These are phyloP conservation scores for Candida boleticola DNA, from an alignment of 805 yeast genomes.

Conservation along the genomic window DNA sequence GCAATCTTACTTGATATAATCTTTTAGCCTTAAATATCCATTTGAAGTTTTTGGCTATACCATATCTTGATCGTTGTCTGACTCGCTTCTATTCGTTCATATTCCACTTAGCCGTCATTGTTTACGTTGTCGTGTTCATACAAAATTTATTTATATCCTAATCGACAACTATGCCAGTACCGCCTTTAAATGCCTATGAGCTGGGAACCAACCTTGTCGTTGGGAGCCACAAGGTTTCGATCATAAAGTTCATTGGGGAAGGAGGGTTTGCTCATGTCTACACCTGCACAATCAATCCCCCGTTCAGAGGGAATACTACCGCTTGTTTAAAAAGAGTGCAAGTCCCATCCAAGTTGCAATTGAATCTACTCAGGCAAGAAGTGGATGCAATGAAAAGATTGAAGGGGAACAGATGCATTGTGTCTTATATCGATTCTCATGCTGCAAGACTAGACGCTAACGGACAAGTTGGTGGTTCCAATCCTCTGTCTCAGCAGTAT, in stretches of 20 bases:
- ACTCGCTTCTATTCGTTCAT: too few species aligned
- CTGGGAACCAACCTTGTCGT: conserved; percentile 81
- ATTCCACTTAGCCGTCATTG: too few species aligned
- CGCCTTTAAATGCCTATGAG: conserved; percentile 61
- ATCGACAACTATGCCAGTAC: conserved; percentile 39
- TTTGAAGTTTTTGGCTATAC: too few species aligned
- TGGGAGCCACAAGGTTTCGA: conserved; percentile 74
- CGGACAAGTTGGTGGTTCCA: conserved; percentile 1
- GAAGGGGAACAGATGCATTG: conserved; percentile 75
- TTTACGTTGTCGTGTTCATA: too few species aligned
- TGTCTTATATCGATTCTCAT: conserved; percentile 91
- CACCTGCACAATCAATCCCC: conserved; percentile 61
- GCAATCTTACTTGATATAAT: too few species aligned
- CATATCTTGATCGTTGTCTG: too few species aligned
- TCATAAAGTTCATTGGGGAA: conserved; percentile 72
- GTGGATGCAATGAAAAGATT: conserved; percentile 96
- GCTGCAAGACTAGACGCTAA: conserved; percentile 62
- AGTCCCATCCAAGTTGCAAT: conserved; percentile 84
- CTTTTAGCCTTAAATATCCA: too few species aligned
- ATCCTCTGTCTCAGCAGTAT: conserved; percentile 45
- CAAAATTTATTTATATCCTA: too few species aligned
- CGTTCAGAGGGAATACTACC: conserved; percentile 46
- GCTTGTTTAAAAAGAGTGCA: conserved; percentile 94
- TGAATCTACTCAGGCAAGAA: conserved; percentile 84
- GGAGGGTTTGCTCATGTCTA: conserved; percentile 98